Percentiles rank a stretch among this genome's conserved stretches.
phyloP scores from a whole-genome alignment of 371 early-diverging fungal genomes.

The Catenaria anguillulae region DNA sequence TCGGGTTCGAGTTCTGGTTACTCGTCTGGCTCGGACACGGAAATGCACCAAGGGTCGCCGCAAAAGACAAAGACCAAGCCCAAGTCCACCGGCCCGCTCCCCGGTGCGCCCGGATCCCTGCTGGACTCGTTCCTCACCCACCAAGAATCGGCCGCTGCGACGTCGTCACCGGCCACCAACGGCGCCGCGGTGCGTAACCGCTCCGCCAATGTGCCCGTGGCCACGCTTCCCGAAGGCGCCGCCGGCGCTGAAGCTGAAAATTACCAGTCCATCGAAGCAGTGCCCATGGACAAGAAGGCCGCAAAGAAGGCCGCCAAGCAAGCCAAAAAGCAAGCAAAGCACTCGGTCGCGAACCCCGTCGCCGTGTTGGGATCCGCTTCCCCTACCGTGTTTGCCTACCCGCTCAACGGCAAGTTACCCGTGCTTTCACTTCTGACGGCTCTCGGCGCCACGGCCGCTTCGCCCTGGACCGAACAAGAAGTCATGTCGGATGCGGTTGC shows the following conservation, averaged over 20 bases:
- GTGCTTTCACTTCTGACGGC: not conserved
- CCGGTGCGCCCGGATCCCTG: not conserved
- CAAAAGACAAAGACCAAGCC: too few relatives aligned
- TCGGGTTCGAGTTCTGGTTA: too few relatives aligned
- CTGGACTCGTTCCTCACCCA: not conserved
- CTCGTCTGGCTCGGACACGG: too few relatives aligned
- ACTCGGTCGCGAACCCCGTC: not conserved
- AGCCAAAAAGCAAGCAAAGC: not conserved
- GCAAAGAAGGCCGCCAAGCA: not conserved
- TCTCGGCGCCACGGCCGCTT: not conserved
- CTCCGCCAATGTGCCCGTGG: too few relatives aligned
- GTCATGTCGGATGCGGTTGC: not conserved
- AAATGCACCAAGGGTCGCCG: too few relatives aligned
- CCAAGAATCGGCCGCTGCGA: not conserved
- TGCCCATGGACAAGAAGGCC: not conserved
- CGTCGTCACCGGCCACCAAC: too few relatives aligned
- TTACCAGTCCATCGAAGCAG: not conserved
- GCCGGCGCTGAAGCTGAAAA: not conserved
- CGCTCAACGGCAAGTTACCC: not conserved
- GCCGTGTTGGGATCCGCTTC: not conserved
- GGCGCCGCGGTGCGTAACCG: too few relatives aligned
- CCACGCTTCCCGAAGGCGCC: too few relatives aligned
- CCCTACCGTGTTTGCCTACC: not conserved
- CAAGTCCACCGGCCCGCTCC: too few relatives aligned
- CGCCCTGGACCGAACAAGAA: not conserved